Conservation (phyloP, 495 filamentous ascomycete species). For the Lasiosphaeria miniovina region DNA sequence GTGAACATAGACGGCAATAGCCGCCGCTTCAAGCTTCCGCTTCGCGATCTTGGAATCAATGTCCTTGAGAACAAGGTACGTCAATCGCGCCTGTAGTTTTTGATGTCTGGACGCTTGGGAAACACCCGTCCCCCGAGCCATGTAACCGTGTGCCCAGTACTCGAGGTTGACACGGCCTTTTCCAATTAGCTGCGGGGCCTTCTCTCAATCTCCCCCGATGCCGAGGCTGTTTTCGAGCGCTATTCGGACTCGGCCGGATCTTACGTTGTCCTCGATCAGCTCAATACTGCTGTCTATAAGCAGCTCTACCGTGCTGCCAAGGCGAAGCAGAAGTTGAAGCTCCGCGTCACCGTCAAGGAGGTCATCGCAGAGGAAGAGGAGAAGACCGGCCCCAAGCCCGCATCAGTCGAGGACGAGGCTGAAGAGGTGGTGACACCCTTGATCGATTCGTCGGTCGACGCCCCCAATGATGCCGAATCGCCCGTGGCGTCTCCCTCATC, state of each 20-base stretch:
- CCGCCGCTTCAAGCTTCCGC: constrained; percentile 83
- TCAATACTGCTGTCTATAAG: constrained; percentile 85
- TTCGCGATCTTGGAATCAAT: constrained; percentile 76
- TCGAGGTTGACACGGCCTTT: constrained; percentile 20
- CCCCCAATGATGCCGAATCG: constrained; percentile 4
- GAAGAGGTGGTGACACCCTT: constrained; percentile 18
- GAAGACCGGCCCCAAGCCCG: constrained; percentile 25
- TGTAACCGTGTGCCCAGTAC: too few species aligned
- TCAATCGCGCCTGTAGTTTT: constrained; percentile 21
- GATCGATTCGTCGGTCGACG: constrained; percentile 6
- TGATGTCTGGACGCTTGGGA: too few species aligned
- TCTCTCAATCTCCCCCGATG: constrained; percentile 65
- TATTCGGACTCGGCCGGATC: constrained; percentile 90
- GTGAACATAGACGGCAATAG: constrained; percentile 67
- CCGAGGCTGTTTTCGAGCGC: constrained; percentile 77
- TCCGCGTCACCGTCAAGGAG: constrained; percentile 62
- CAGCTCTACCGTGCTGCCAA: constrained; percentile 96
- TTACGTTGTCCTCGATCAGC: constrained; percentile 74
- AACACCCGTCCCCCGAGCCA: too few species aligned
- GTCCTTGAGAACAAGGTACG: constrained; percentile 83
- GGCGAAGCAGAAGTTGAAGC: constrained; percentile 94
- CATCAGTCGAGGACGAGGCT: constrained; percentile 24
- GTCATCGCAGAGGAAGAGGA: constrained; percentile 32
- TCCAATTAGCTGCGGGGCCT: constrained; percentile 65
- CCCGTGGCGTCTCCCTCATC: constrained; percentile 1